Base-by-base conservation (phyloP, 2,329 filamentous ascomycete genomes). In the Colletotrichum eleusines region DNA sequence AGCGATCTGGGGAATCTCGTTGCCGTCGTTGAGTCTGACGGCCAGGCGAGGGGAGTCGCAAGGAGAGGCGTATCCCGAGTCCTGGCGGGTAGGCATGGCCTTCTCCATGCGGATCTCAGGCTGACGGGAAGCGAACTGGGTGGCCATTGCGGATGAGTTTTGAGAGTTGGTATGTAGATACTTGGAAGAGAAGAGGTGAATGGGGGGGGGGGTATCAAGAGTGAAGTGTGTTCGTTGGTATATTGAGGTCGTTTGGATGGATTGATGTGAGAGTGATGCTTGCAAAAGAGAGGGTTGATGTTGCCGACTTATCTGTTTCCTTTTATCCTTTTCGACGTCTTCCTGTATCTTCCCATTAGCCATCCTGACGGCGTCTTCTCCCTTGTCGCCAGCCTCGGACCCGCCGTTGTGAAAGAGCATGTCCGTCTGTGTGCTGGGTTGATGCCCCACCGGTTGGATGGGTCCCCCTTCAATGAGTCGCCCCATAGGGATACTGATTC, bases 1-100 rank as follows among this genome's bases (percentile, higher is more conserved):
- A 46, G 83, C 84, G 35, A 86, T 76, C 64, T 83, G 76, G 59
- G 80, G 80, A 38, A 81, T 81, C 69, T 77, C 74, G 53, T 77
- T 76, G 57, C 79, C 79, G n/a, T 77, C 79, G 73, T 81, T 81
- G 26, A 81, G 75, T 72, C 78, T 79, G 73, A 78, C 76, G 54
- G 78, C 69, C 51, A 71, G 28, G 46, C 69, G 69, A 46, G 69
- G 69, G 31, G 69, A 71, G 46, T 71, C 69, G 64, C 69, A 71
- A 31, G 69, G 69, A 35, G 69, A 71, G 64, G 69, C 69, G 53
- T 71, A 71, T 50, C 69, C 69, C 11, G 69, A 71, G 69, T 71
- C 69, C 58, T 71, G 69, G 53, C 69, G 69, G 23, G 63, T 61
- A 62, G 69, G 69, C 57, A 71, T 71, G 28, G 55, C 46, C 69